Evolutionary conservation across 495 filamentous ascomycete genomes (phyloP).

Genomic region (Corynascus novoguineensis): DNA sequence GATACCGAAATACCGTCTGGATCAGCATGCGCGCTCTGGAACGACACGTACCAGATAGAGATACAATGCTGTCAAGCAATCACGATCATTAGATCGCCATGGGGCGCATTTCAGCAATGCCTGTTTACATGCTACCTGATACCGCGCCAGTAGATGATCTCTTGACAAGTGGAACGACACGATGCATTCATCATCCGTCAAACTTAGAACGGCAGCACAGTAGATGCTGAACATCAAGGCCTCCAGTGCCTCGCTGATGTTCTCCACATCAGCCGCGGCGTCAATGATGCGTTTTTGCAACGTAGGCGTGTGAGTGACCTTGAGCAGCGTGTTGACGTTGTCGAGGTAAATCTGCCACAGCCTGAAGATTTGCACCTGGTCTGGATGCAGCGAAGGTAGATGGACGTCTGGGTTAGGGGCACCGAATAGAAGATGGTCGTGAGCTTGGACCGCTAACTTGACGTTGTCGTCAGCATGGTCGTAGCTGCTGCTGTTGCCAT

Average conservation of each 20-base stretch:
- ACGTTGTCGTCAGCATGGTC: background rate
- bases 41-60: background rate
- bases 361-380: background rate
- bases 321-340: background rate
- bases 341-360: background rate
- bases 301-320: background rate
- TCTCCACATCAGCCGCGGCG: background rate
- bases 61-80: background rate
- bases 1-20: background rate
- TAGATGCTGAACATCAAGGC: background rate
- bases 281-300: background rate
- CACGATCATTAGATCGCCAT: background rate
- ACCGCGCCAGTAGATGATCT: background rate
- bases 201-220: background rate
- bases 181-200: background rate
- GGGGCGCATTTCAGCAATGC: background rate
- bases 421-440: background rate
- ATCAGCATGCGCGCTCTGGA: background rate
- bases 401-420: background rate
- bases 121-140: background rate
- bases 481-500: background rate
- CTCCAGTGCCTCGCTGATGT: background rate
- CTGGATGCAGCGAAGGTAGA: background rate
- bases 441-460: background rate
- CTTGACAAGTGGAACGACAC: background rate